Percentiles rank a stretch among this genome's conserved stretches.
These are phyloP conservation scores for Lentinus brumalis DNA, from an alignment of 768 basidiomycete genomes.

Conservation along the genomic window DNA sequence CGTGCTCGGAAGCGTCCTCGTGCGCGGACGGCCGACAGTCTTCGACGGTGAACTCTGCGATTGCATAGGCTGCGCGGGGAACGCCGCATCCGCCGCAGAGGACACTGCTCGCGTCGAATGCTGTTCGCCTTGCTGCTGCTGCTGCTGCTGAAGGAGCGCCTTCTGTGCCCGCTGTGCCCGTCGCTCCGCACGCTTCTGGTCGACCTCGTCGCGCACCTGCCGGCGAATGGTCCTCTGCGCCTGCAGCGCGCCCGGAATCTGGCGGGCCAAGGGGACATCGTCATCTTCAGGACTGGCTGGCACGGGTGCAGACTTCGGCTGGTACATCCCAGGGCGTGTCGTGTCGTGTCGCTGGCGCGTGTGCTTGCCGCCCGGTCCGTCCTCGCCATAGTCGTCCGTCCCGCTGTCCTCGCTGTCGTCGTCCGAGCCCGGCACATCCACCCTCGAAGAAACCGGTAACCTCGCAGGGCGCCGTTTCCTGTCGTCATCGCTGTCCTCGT, in stretches of 20 bases:
- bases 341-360: slow-evolving; percentile 12
- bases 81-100: slow-evolving; percentile 29
- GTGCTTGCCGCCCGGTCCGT: neutral
- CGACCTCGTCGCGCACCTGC: slow-evolving; percentile 69
- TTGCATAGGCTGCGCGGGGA: neutral
- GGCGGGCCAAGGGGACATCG: slow-evolving; percentile 80
- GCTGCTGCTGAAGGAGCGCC: slow-evolving; percentile 16
- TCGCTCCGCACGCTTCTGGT: slow-evolving; percentile 47
- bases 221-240: slow-evolving; percentile 81
- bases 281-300: slow-evolving; percentile 48
- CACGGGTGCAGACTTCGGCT: slow-evolving; percentile 21
- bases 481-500: slow-evolving; percentile 36
- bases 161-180: slow-evolving; percentile 19
- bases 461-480: slow-evolving; percentile 29
- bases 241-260: slow-evolving; percentile 79
- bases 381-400: slow-evolving; percentile 36
- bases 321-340: slow-evolving; percentile 19
- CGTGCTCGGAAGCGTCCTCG: slow-evolving; percentile 46
- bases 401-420: slow-evolving; percentile 46
- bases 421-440: slow-evolving; percentile 1
- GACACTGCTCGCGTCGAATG: slow-evolving; percentile 22
- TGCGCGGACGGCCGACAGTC: slow-evolving; percentile 40
- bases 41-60: slow-evolving; percentile 16
- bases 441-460: slow-evolving; percentile 28
- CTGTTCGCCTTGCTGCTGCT: slow-evolving; percentile 8